Percentiles rank a stretch among this genome's conserved stretches.
phyloP scores from a whole-genome alignment of 495 filamentous ascomycete species.

The Chaetomium cochliodes region DNA sequence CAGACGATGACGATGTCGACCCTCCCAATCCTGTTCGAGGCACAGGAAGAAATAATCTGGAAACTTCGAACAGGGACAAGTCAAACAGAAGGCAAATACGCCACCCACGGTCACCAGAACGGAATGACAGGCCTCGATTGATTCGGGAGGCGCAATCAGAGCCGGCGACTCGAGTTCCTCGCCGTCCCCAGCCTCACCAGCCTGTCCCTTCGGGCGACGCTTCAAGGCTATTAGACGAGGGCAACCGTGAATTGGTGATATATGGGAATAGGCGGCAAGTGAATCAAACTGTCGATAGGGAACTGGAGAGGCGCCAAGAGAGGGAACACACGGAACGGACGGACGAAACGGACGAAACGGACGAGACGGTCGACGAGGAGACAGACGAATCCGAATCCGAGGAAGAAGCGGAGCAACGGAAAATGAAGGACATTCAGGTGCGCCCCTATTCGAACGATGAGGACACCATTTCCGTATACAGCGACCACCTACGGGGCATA shows the following conservation, averaged over 20 bases:
- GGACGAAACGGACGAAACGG: neutral
- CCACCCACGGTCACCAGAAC: neutral
- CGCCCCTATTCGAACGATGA: neutral
- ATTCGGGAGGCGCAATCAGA: neutral
- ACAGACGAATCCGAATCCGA: neutral
- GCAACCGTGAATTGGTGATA: neutral
- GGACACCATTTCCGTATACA: neutral
- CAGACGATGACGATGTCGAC: slow-evolving; percentile 1
- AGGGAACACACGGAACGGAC: too few relatives aligned
- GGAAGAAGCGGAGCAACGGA: neutral
- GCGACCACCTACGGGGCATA: slow-evolving; percentile 10
- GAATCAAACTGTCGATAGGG: neutral
- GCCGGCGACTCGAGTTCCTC: neutral
- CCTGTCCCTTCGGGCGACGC: neutral
- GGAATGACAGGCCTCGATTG: neutral
- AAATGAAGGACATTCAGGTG: neutral
- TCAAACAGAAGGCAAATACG: neutral
- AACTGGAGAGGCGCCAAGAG: neutral
- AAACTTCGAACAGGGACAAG: neutral
- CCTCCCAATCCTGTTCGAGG: neutral
- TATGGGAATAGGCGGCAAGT: neutral
- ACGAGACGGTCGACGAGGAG: neutral
- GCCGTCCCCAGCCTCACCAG: neutral
- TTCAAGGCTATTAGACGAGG: neutral
- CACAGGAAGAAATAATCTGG: neutral